Base-by-base conservation (phyloP, 2,329 filamentous ascomycete species). In the Phialemonium atrogriseum region DNA sequence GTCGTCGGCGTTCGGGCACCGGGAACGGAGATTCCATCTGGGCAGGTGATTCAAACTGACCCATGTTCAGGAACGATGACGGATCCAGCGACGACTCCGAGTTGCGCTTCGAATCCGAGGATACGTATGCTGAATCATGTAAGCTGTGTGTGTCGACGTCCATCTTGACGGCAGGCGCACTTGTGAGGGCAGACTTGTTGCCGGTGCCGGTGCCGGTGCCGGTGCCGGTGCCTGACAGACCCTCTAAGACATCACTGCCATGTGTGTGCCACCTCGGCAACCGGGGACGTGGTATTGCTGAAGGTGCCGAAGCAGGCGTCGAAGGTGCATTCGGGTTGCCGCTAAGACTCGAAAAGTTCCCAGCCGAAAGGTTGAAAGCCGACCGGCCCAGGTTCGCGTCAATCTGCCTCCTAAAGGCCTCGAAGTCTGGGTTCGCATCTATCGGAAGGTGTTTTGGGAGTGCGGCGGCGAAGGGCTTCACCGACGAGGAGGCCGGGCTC, bases 341-440 rank as follows among this genome's bases (percentile, higher is more conserved):
- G 12, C 42, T 13, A n/a, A n/a, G n/a, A n/a, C n/a, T n/a, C n/a
- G n/a, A n/a, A n/a, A n/a, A n/a, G n/a, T n/a, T n/a, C 28, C 37
- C 38, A 73, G 68, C 36, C 70, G 62, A 2, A 64, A 45, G 27
- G 59, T 52, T 35, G 61, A 56, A 7, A 80, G 54, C 20, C 53
- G 64, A 43, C 27, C 55, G 62, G 29, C 61, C 56, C 25, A 60
- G 59, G 43, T 78, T 79, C 21, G 72, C 66, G 47, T 88, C 83
- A n/a, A 76, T 72, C 48, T 86, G 80, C 41, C 70, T 75, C 44
- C 69, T 70, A 51, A 93, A 89, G 3, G 81, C 80, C 51, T 89
- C 84, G 41, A 83, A 89, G n/a, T 87, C 80, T 6, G 82, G 73
- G 46, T 88, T 87, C 20, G 80, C 75, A 46, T 89, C 82, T 30